phyloP scores from a whole-genome alignment of 176 grass and related monocot genomes.

The Oryza officinalis region DNA sequence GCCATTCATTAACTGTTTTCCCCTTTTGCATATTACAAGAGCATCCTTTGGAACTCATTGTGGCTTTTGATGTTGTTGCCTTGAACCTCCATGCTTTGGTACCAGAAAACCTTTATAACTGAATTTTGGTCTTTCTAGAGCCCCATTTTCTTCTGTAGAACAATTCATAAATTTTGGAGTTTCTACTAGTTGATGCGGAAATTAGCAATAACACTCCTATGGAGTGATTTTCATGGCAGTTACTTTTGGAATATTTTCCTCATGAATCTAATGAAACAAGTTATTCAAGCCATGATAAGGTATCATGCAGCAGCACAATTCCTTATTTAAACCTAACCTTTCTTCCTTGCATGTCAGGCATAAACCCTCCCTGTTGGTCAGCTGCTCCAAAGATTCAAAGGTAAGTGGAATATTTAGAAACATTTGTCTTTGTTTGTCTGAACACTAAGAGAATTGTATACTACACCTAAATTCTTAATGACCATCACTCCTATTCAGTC shows the following conservation, averaged over 20 bases:
- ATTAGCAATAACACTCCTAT: neutral
- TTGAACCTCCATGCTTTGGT: constrained; percentile 1
- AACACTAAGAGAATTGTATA: neutral
- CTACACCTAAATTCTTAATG: neutral
- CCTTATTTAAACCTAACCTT: neutral
- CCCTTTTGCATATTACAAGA: constrained; percentile 12
- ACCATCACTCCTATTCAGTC: neutral
- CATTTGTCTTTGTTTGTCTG: neutral
- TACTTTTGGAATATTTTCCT: constrained; percentile 2
- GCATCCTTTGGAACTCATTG: neutral
- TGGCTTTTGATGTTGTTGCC: constrained; percentile 5
- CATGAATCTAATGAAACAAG: neutral
- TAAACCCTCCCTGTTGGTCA: constrained; percentile 81
- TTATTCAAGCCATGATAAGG: neutral
- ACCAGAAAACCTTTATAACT: constrained; percentile 7
- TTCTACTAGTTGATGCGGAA: neutral
- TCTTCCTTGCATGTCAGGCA: constrained; percentile 63
- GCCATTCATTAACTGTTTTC: neutral
- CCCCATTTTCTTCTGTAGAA: neutral
- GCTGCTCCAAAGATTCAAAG: constrained; percentile 90
- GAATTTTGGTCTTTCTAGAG: neutral
- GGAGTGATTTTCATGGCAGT: neutral
- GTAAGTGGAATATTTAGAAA: constrained; percentile 29
- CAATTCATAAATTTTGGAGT: neutral
- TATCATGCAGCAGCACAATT: neutral